Base-by-base conservation (phyloP, 1,284 basidiomycete genomes). In the Leccinum variabile region DNA sequence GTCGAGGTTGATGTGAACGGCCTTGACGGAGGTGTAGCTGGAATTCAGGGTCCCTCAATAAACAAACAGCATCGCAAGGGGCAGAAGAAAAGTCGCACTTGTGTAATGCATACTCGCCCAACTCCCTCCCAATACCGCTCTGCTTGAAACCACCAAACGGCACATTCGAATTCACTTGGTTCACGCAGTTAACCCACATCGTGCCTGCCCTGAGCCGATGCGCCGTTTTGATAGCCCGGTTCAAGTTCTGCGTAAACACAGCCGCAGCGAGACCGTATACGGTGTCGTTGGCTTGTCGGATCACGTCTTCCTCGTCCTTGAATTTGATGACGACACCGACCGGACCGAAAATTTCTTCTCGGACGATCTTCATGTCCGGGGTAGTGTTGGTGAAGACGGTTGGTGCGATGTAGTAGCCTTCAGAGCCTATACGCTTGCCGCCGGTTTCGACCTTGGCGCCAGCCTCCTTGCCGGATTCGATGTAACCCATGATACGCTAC, bases 61-160 rank as follows among this genome's bases (percentile, higher is more conserved):
- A 30, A 18, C 32, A 54, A 56, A 35, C 65, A 67, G 16, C 10
- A 59, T 66, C 44, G 41, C 57, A 44, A 61, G 54, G 8, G 35
- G 50, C 22, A 8, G 3, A 32, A 57, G 30, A 22, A 59, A 56
- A 33, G 14, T 80, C 86, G 63, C 68, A 90, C 86, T 85, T 84
- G 59, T 74, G 74, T 59, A 95, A 72, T 1, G 92, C 94, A 74
- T 94, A 92, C 72, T 94, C 86, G 56, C 94, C 94, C 49, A 92
- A 78, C 79, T 96, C 94, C 59, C 93, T 85, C 9, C 94, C 94
- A 54, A 94, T 87, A 61, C 92, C 92, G 11, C 83, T 86, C 72
- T 90, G 86, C 84, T 96, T 97, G 85, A 84, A 96, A 35, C 94
- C 95, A 65, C 95, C 94, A 76, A 96, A 96, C 1, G 93, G 91